Conservation (phyloP, 2,329 filamentous ascomycete genomes). For the Diaporthe sp. region DNA sequence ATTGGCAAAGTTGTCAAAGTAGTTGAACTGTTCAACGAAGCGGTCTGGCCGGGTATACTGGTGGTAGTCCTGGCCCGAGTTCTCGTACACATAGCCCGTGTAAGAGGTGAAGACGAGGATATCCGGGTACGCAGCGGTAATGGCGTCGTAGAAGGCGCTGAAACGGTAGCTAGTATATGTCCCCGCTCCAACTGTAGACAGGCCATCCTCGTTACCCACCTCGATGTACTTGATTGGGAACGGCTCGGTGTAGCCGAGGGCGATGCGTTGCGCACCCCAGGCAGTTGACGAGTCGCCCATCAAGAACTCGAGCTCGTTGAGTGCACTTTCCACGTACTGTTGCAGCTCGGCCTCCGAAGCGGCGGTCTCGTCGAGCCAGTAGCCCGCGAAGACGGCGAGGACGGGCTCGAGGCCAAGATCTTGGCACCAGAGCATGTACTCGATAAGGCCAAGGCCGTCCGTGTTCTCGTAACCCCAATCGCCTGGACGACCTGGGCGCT, state of each 20-base stretch:
- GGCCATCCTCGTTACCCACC: conserved; percentile 67
- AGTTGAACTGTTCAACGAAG: conserved; percentile 51
- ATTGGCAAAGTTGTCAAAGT: conserved; percentile 55
- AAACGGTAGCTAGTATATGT: conserved; percentile 58
- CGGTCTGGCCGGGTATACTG: conserved; percentile 50
- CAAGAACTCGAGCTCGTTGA: conserved; percentile 67
- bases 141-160: conserved; percentile 56
- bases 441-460: conserved; percentile 64
- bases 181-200: conserved; percentile 53
- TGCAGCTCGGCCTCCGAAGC: conserved; percentile 58
- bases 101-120: conserved; percentile 38
- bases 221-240: conserved; percentile 65
- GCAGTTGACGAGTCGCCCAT: conserved; percentile 58
- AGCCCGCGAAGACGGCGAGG: conserved; percentile 62
- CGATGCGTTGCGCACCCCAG: conserved; percentile 62
- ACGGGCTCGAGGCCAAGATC: conserved; percentile 42
- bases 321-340: conserved; percentile 60
- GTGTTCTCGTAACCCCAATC: conserved; percentile 59
- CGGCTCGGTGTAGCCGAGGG: conserved; percentile 63
- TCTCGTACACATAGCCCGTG: conserved; percentile 40
- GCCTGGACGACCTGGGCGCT: conserved; percentile 53
- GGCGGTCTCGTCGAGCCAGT: conserved; percentile 56
- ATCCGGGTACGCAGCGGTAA: conserved; percentile 42
- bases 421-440: conserved; percentile 56
- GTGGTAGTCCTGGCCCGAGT: conserved; percentile 52